Evolutionary conservation across 169 alveolate genomes (phyloP).

Genomic region (Plasmodium chabaudi): DNA sequence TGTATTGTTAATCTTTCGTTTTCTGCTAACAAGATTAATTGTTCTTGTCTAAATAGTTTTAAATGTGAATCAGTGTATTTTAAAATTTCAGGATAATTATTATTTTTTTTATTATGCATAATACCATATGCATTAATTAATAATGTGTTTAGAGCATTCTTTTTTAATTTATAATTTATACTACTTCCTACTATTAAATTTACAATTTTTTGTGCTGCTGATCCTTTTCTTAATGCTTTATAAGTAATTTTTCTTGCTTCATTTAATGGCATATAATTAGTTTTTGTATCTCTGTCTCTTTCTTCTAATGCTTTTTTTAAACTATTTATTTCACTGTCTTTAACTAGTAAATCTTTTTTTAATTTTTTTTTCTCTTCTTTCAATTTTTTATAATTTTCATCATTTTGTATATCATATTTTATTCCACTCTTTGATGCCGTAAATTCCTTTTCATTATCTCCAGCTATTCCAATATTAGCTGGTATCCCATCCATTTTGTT

Average conservation of each 20-base stretch:
- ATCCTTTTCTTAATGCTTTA: slow-evolving; percentile 83
- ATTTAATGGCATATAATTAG: slow-evolving; percentile 39
- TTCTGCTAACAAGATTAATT: slow-evolving; percentile 85
- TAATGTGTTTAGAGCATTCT: slow-evolving; percentile 78
- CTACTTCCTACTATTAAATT: slow-evolving; percentile 78
- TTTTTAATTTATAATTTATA: slow-evolving; percentile 72
- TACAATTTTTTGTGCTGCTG: slow-evolving; percentile 82
- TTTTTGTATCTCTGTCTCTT: slow-evolving; percentile 32
- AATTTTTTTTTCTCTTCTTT: slow-evolving; percentile 68
- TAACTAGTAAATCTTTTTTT: slow-evolving; percentile 47
- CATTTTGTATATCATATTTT: slow-evolving; percentile 31
- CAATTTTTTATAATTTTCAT: slow-evolving; percentile 40
- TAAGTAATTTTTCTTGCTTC: slow-evolving; percentile 80
- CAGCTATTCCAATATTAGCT: slow-evolving; percentile 8
- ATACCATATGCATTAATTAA: slow-evolving; percentile 79
- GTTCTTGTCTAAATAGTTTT: slow-evolving; percentile 85
- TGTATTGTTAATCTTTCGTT: slow-evolving; percentile 84
- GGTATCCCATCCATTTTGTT: slow-evolving; percentile 37
- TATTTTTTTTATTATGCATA: slow-evolving; percentile 30
- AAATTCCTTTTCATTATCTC: slow-evolving; percentile 12
- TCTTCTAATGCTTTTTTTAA: slow-evolving; percentile 64
- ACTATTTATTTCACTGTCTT: slow-evolving; percentile 51
- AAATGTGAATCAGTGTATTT: slow-evolving; percentile 83
- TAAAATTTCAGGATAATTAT: slow-evolving; percentile 66
- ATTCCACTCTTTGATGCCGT: neutral